A percentile compares a stretch with the other conserved stretches of the same genome.
Conservation (phyloP, 352 stramenopile species). For the Phytophthora agathidicida region DNA sequence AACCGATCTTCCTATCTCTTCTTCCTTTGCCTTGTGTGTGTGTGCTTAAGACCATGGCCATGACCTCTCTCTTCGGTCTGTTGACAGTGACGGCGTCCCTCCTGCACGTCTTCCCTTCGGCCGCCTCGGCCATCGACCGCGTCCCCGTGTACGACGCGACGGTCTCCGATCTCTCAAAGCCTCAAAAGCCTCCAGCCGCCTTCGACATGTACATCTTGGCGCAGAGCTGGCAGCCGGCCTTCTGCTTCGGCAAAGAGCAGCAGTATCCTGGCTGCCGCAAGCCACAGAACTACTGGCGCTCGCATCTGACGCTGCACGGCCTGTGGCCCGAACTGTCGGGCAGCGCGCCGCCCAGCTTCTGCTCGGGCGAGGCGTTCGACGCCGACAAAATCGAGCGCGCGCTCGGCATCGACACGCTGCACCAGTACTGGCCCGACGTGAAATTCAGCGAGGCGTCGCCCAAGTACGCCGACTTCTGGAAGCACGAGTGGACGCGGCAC, state of each 20-base stretch:
- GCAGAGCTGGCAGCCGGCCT: slow-evolving; percentile 90
- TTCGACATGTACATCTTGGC: slow-evolving; percentile 93
- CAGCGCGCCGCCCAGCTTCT: slow-evolving; percentile 79
- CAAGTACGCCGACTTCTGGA: slow-evolving; percentile 89
- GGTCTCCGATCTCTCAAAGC: slow-evolving; percentile 16
- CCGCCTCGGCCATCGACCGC: neutral
- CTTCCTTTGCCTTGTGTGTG: neutral
- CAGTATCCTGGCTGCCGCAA: slow-evolving; percentile 71
- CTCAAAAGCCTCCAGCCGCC: slow-evolving; percentile 1
- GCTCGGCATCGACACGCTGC: slow-evolving; percentile 75
- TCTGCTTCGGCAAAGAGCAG: slow-evolving; percentile 66
- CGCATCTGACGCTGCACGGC: slow-evolving; percentile 90
- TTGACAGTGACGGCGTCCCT: slow-evolving; percentile 1
- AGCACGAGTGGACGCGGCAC: slow-evolving; percentile 94
- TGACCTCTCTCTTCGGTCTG: neutral
- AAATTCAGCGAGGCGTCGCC: slow-evolving; percentile 60
- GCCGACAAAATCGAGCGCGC: slow-evolving; percentile 53
- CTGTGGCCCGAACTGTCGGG: slow-evolving; percentile 85
- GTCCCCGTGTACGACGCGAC: slow-evolving; percentile 41
- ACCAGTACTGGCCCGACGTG: slow-evolving; percentile 89
- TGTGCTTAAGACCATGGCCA: slow-evolving; percentile 1
- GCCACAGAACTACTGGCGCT: slow-evolving; percentile 76
- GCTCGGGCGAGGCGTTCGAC: slow-evolving; percentile 77
- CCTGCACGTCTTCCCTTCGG: neutral
- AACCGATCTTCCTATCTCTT: slow-evolving; percentile 7